Conservation (phyloP, 208 protist genomes). For the Leptomonas pyrrhocoris region DNA sequence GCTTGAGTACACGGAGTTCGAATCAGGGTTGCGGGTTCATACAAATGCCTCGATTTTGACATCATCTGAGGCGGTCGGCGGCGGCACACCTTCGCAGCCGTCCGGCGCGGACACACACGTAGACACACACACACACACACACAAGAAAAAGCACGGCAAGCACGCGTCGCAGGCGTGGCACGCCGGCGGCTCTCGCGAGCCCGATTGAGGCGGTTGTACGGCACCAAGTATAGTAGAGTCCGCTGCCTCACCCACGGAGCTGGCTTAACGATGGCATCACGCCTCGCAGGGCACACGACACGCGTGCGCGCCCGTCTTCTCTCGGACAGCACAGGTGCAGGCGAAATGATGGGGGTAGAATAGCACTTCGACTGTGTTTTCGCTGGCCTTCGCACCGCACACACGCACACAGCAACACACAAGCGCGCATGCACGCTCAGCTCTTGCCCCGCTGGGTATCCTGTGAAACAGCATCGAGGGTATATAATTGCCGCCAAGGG, state of each 20-base stretch:
- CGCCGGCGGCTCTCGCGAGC: slow-evolving; percentile 20
- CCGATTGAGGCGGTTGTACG: slow-evolving; percentile 21
- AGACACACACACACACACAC: too few species aligned
- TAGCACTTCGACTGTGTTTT: slow-evolving; percentile 37
- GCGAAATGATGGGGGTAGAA: slow-evolving; percentile 25
- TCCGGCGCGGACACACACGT: too few species aligned
- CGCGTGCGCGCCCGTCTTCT: not conserved
- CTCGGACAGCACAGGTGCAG: slow-evolving; percentile 40
- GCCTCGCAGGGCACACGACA: not conserved
- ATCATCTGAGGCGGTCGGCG: not conserved
- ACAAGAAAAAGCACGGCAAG: too few species aligned
- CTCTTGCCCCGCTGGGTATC: slow-evolving; percentile 47
- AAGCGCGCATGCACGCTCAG: not conserved
- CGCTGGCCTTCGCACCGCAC: slow-evolving; percentile 11
- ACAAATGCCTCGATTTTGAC: slow-evolving; percentile 25
- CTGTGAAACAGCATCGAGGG: slow-evolving; percentile 36
- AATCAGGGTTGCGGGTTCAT: slow-evolving; percentile 26
- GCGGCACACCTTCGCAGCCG: not conserved
- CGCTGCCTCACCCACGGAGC: slow-evolving; percentile 21
- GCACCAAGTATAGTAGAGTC: slow-evolving; percentile 23
- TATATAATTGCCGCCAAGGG: slow-evolving; percentile 44
- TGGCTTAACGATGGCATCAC: not conserved
- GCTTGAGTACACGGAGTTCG: slow-evolving; percentile 24
- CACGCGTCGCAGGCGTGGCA: not conserved
- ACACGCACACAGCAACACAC: not conserved